Conservation (phyloP, 768 basidiomycete genomes). For the Ramaria rubella region DNA sequence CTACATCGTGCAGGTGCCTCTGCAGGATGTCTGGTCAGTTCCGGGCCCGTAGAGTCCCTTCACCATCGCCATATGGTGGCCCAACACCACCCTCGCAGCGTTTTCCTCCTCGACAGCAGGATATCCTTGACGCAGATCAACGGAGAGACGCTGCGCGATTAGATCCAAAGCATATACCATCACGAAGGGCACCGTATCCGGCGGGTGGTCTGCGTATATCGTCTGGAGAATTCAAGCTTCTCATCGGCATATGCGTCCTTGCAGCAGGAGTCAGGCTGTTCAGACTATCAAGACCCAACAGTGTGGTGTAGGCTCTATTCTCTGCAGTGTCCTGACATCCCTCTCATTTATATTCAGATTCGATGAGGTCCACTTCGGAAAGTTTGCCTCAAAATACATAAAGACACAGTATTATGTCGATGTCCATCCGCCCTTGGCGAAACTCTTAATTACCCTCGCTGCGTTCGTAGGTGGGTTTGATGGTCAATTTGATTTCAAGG, state of each 20-base stretch:
- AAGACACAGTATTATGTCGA: slow-evolving; percentile 89
- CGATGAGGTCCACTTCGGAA: slow-evolving; percentile 98
- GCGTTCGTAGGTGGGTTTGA: slow-evolving; percentile 84
- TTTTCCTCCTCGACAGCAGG: slow-evolving; percentile 60
- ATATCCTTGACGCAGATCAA: slow-evolving; percentile 69
- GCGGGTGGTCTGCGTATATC: slow-evolving; percentile 61
- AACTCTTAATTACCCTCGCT: slow-evolving; percentile 88
- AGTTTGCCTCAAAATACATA: slow-evolving; percentile 92
- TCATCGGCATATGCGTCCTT: slow-evolving; percentile 58
- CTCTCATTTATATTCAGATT: slow-evolving; percentile 47
- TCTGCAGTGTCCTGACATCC: neutral
- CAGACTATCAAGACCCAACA: slow-evolving; percentile 76
- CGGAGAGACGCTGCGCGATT: slow-evolving; percentile 64
- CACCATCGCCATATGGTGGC: slow-evolving; percentile 49
- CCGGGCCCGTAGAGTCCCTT: slow-evolving; percentile 62
- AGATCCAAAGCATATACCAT: slow-evolving; percentile 45
- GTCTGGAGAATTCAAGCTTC: slow-evolving; percentile 69
- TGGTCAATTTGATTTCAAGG: slow-evolving; percentile 94
- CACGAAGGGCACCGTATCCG: slow-evolving; percentile 35
- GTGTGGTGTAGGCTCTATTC: slow-evolving; percentile 75
- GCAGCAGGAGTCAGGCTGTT: slow-evolving; percentile 81
- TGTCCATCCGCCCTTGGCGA: slow-evolving; percentile 96
- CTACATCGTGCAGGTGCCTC: neutral
- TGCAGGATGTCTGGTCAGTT: slow-evolving; percentile 41
- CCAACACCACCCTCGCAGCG: slow-evolving; percentile 33